These are phyloP conservation scores for Atractiella rhizophila DNA, from an alignment of 768 basidiomycete genomes.

Conservation along the genomic window DNA sequence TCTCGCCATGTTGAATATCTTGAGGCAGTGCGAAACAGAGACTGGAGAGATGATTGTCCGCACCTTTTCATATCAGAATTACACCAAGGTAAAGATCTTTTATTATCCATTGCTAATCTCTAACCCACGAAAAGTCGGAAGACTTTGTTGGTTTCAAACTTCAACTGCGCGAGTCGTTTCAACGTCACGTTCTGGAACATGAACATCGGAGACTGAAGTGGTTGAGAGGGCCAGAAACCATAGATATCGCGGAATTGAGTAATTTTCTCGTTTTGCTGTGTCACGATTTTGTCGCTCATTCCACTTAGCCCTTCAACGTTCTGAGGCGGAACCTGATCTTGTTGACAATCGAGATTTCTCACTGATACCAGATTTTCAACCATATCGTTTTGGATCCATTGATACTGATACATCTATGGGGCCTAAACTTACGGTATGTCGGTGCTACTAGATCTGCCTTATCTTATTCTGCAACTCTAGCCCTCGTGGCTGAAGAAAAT, in stretches of 20 bases:
- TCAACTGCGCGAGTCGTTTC: neutral
- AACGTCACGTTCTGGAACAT: neutral
- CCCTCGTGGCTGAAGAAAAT: too few species aligned
- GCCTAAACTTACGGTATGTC: too few species aligned
- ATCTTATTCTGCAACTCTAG: too few species aligned
- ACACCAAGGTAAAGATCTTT: neutral
- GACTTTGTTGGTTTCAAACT: neutral
- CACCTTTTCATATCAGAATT: neutral
- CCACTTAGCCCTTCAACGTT: neutral
- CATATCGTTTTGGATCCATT: too few species aligned
- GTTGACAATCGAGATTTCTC: constrained; percentile 68
- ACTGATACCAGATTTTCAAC: constrained; percentile 56
- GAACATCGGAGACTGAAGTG: neutral
- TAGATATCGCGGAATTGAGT: neutral
- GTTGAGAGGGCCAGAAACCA: neutral
- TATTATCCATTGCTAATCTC: neutral
- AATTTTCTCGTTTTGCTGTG: neutral
- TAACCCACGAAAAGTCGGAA: neutral
- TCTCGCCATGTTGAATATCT: constrained; percentile 34
- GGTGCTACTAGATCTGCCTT: too few species aligned
- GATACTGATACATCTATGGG: too few species aligned
- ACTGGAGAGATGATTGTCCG: constrained; percentile 28
- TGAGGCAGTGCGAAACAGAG: constrained; percentile 51
- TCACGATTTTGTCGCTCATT: neutral
- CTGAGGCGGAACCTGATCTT: constrained; percentile 29